Percentiles rank a stretch among this genome's conserved stretches.
Conservation (phyloP, 257 asterid genomes). For the Apocynum venetum region DNA sequence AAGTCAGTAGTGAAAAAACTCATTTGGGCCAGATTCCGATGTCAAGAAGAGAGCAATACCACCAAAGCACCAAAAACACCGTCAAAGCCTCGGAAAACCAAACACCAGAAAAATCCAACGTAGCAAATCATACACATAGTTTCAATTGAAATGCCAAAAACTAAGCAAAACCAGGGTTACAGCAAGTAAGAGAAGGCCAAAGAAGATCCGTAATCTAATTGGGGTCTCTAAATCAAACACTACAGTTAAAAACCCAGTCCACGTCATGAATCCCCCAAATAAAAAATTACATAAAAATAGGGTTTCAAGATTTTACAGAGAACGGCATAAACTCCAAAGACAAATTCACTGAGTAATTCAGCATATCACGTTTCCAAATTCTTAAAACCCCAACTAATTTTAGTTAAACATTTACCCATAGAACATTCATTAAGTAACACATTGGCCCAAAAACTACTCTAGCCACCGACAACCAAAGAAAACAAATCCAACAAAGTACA, state of each 20-base stretch:
- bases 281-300: not conserved
- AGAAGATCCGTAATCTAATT: not conserved
- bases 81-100: no score
- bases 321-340: not conserved
- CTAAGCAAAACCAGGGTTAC: not conserved
- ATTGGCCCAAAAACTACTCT: not conserved
- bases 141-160: not conserved
- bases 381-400: not conserved
- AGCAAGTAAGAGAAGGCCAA: not conserved
- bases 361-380: not conserved
- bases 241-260: not conserved
- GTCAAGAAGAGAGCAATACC: no score
- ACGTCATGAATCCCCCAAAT: not conserved
- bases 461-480: not conserved
- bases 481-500: not conserved
- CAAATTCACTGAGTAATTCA: not conserved
- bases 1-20: no score
- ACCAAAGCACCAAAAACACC: no score
- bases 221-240: not conserved
- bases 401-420: not conserved
- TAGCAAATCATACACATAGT: not conserved
- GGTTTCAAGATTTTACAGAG: constrained; percentile 1
- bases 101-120: not conserved
- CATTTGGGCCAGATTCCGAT: no score
- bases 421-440: not conserved